phyloP scores from a whole-genome alignment of 345 rosid genomes.

The Moricandia moricandioides region DNA sequence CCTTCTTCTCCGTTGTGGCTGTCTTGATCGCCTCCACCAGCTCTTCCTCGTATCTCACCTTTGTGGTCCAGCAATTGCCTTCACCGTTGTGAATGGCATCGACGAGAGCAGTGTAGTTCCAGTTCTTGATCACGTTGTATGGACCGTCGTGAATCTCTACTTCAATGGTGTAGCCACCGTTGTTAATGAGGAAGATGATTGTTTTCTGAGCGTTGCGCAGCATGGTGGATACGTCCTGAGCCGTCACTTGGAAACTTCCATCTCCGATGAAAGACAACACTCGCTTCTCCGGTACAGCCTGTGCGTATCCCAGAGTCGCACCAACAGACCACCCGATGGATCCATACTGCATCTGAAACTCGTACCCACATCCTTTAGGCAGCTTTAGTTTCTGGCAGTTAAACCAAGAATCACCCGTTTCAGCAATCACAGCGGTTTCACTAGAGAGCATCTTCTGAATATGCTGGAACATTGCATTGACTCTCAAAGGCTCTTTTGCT shows the following conservation, averaged over 20 bases:
- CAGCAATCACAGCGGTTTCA: constrained; percentile 53
- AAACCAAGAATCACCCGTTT: constrained; percentile 67
- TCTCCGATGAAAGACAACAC: constrained; percentile 62
- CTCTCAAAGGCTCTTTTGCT: constrained; percentile 44
- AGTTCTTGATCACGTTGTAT: constrained; percentile 65
- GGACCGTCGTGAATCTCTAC: constrained; percentile 71
- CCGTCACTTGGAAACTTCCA: constrained; percentile 68
- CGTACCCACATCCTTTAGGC: constrained; percentile 55
- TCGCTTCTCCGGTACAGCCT: constrained; percentile 46
- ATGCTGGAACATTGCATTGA: constrained; percentile 50
- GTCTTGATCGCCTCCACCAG: constrained; percentile 49
- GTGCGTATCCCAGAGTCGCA: constrained; percentile 63
- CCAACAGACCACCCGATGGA: constrained; percentile 67
- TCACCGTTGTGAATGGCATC: constrained; percentile 61
- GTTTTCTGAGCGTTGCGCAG: constrained; percentile 46
- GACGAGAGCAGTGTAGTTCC: constrained; percentile 62
- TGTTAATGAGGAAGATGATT: constrained; percentile 65
- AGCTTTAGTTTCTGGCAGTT: constrained; percentile 60
- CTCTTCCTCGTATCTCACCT: constrained; percentile 48
- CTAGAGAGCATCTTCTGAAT: constrained; percentile 50
- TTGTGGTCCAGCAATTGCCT: constrained; percentile 62
- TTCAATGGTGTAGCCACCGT: constrained; percentile 68
- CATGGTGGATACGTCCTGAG: constrained; percentile 67
- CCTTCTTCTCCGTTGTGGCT: constrained; percentile 43
- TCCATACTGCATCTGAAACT: constrained; percentile 61